Conservation (phyloP, 73 alveolate genomes). For the Uronychia binucleata region DNA sequence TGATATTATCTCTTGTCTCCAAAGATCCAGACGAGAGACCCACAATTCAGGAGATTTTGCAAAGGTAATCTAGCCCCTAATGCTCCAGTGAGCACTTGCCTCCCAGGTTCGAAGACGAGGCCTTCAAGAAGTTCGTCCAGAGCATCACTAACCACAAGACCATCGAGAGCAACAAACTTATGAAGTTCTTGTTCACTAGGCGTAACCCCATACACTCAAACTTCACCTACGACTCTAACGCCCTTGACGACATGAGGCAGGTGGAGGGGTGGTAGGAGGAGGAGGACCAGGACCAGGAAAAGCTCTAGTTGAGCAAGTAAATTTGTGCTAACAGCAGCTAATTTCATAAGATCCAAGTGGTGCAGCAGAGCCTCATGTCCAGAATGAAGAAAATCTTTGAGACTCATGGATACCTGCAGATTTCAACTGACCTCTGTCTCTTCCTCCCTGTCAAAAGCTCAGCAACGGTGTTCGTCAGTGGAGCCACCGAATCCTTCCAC, state of each 20-base stretch:
- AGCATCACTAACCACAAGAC: neutral
- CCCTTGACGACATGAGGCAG: neutral
- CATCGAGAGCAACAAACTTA: neutral
- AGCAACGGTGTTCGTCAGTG: neutral
- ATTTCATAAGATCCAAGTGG: neutral
- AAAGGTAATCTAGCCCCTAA: conserved; percentile 17
- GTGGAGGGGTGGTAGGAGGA: neutral
- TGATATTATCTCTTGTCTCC: neutral
- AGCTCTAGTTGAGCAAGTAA: neutral
- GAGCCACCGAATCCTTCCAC: no score
- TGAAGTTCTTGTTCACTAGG: neutral
- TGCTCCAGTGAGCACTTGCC: neutral
- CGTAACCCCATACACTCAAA: neutral
- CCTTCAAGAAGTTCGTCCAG: neutral
- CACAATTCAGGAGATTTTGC: conserved; percentile 3
- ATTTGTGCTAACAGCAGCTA: neutral
- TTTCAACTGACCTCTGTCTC: neutral
- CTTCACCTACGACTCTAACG: neutral
- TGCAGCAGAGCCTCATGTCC: neutral
- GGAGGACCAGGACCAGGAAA: neutral
- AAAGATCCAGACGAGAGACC: conserved; percentile 37
- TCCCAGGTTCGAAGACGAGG: neutral
- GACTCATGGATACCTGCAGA: neutral
- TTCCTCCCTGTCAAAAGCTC: neutral
- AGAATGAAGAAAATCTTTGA: neutral